Base-by-base conservation (phyloP, 2,329 filamentous ascomycete genomes). In the Zymoseptoria brevis region DNA sequence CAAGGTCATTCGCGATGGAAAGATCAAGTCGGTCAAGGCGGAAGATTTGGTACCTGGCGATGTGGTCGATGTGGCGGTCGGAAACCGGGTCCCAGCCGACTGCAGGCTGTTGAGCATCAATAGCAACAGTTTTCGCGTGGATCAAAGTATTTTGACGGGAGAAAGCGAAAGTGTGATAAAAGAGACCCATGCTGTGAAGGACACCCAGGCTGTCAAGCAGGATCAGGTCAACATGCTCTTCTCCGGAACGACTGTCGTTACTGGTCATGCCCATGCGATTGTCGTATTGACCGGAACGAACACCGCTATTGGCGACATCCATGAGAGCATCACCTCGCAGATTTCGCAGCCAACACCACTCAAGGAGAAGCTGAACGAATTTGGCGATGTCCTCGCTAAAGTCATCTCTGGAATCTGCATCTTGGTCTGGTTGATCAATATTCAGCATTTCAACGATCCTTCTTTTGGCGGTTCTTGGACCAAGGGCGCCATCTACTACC, bases 311-410 rank as follows among this genome's bases (percentile, higher is more conserved):
- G 94, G 94, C 69, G 94, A 96, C 74, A 99, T 99, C 65, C 94
- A 99, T 73, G 94, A 97, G 77, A 97, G 92, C 79, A 99, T 99
- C 72, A 92, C 91, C 6, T 88, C 93, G 45, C 95, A 99, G 75
- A 99, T 99, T 70, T 97, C 93, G 21, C 92, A 96, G 73, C 94
- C 94, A 0, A 99, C 94, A 0, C 94, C 94, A 13, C 77, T 99
- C 67, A 99, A 99, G 81, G 90, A 99, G 81, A 99, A 99, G 80
- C 83, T 99, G 63, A 96, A 99, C 75, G 91, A 97, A 70, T 99
- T 99, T 72, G 95, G 94, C 64, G 94, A 99, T 76, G 87, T 84
- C 72, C 81, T 99, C 63, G 95, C 95, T 68, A 99, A 97, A 81
- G 94, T 97, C 62, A 99, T 99, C 67, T 97, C 93, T 6, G 88